phyloP scores from a whole-genome alignment of 1,284 basidiomycete genomes.

The Naganishia cerealis region DNA sequence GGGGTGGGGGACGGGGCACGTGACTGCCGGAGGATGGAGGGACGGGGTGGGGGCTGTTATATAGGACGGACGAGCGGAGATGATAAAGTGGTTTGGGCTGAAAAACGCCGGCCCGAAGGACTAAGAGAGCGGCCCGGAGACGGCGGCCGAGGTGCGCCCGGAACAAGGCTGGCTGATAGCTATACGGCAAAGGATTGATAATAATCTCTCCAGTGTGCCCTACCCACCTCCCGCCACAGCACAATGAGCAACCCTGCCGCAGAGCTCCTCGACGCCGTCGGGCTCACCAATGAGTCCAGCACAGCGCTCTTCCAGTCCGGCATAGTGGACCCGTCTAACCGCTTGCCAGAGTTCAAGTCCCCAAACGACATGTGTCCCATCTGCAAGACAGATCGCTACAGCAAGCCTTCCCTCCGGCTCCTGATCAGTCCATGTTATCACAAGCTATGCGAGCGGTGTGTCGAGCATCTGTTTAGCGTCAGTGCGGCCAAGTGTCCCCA shows the following conservation, averaged over 20 bases:
- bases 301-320: conserved; percentile 25
- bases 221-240: neutral
- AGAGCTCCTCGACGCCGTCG: conserved; percentile 10
- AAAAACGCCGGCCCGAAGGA: neutral
- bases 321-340: conserved; percentile 18
- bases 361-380: conserved; percentile 89
- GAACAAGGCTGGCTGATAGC: neutral
- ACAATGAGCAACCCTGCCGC: neutral
- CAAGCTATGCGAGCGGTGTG: conserved; percentile 98
- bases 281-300: neutral
- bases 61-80: neutral
- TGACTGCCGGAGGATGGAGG: too few relatives aligned
- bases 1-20: too few relatives aligned
- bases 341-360: conserved; percentile 14
- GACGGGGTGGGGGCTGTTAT: too few relatives aligned
- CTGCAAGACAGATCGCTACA: conserved; percentile 93
- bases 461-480: conserved; percentile 91
- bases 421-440: conserved; percentile 97
- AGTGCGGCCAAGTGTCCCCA: conserved; percentile 96
- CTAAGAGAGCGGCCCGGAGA: neutral
- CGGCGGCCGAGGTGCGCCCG: neutral
- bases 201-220: neutral
- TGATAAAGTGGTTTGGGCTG: too few relatives aligned
- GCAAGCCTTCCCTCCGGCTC: conserved; percentile 89
- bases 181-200: neutral